A percentile compares a stretch with the other conserved stretches of the same genome.
Evolutionary conservation across 139 green algal genomes (phyloP).

Genomic region (Chlorella ohadii): DNA sequence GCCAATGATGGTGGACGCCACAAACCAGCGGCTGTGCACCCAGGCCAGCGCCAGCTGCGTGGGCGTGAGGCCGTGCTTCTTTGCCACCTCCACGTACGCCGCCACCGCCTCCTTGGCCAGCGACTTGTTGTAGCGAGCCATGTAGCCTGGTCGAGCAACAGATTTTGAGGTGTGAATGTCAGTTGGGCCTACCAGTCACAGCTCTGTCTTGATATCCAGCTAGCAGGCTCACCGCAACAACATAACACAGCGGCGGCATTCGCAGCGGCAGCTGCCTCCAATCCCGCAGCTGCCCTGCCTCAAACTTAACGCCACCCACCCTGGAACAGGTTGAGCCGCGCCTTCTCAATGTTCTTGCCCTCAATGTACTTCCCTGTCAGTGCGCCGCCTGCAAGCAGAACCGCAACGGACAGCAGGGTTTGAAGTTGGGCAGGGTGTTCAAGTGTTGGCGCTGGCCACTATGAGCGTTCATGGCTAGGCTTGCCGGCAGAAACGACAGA

Average conservation of each 20-base stretch:
- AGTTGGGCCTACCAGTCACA: neutral
- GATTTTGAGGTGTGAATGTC: neutral
- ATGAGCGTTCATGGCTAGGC: no score
- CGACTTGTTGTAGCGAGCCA: conserved; percentile 68
- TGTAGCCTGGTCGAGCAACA: conserved; percentile 57
- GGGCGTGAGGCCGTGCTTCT: conserved; percentile 78
- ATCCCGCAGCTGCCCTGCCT: no score
- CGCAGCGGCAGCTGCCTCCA: no score
- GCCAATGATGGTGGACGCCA: conserved; percentile 39
- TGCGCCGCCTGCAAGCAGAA: conserved; percentile 1
- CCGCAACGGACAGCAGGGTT: no score
- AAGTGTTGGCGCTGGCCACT: no score
- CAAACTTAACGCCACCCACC: conserved; percentile 17
- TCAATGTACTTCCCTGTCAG: conserved; percentile 79
- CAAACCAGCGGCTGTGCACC: conserved; percentile 14
- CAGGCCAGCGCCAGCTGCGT: conserved; percentile 86
- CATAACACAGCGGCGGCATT: no score
- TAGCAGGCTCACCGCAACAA: neutral
- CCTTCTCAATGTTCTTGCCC: conserved; percentile 27
- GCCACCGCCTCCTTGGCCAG: conserved; percentile 66
- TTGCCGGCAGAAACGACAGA: no score
- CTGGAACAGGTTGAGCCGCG: conserved; percentile 82
- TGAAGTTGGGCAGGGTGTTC: no score
- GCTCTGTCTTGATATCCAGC: no score
- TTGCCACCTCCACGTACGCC: conserved; percentile 76